These are phyloP conservation scores for Penicillium tannophilum DNA, from an alignment of 495 filamentous ascomycete species.

Conservation along the genomic window DNA sequence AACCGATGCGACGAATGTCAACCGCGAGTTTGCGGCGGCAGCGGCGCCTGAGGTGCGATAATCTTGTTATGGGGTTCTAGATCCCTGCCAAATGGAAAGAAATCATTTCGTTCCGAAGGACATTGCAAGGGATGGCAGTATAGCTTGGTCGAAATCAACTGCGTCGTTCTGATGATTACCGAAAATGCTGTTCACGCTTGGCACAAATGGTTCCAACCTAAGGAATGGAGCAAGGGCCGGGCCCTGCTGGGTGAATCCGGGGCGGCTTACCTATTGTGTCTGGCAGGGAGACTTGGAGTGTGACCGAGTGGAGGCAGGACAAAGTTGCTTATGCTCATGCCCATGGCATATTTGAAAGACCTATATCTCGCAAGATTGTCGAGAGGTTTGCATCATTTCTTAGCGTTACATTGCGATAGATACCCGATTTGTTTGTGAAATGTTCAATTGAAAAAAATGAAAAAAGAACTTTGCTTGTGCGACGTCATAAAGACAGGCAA, in stretches of 20 bases:
- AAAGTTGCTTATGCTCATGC: background rate
- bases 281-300: background rate
- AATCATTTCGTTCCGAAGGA: background rate
- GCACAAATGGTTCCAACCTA: background rate
- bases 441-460: background rate
- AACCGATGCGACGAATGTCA: slow-evolving; percentile 34
- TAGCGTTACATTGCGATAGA: slow-evolving; percentile 15
- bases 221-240: background rate
- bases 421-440: slow-evolving; percentile 8
- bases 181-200: background rate
- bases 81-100: background rate
- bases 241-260: background rate
- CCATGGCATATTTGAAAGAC: background rate
- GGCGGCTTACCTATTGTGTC: background rate
- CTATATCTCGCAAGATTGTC: background rate
- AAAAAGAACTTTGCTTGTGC: background rate
- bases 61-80: slow-evolving; percentile 8
- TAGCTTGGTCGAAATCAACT: background rate
- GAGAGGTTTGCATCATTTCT: slow-evolving; percentile 6
- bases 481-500: background rate
- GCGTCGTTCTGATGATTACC: background rate
- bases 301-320: background rate
- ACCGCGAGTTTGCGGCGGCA: slow-evolving; percentile 42
- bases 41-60: slow-evolving; percentile 45
- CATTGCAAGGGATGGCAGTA: background rate